phyloP scores from a whole-genome alignment of 306 rosid genomes.

The Cucurbita argyrosperma region DNA sequence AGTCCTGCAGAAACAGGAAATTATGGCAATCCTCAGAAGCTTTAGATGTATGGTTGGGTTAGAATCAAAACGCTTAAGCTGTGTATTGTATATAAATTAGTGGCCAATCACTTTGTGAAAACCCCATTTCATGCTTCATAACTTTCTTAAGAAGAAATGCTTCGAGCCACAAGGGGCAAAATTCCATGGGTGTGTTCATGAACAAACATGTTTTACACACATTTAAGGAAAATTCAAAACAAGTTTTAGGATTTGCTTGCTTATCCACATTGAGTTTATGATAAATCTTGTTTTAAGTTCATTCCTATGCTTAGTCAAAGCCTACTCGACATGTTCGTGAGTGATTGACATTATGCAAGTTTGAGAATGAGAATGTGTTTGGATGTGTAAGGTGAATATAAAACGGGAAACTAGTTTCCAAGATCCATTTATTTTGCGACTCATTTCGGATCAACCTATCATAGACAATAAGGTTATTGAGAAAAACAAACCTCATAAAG shows the following conservation, averaged over 20 bases:
- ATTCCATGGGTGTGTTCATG: background rate
- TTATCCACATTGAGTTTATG: background rate
- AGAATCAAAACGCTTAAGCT: background rate
- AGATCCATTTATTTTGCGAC: background rate
- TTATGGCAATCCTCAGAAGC: background rate
- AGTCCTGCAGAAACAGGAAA: constrained; percentile 40
- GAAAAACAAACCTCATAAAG: constrained; percentile 48
- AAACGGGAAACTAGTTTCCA: too few relatives aligned
- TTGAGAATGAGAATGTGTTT: background rate
- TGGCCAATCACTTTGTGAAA: background rate
- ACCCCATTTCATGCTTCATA: background rate
- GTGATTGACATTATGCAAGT: background rate
- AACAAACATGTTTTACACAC: background rate
- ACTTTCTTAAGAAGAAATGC: background rate
- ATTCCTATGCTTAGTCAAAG: background rate
- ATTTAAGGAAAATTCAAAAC: background rate
- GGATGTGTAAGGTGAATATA: background rate
- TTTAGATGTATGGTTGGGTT: background rate
- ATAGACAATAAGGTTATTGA: background rate
- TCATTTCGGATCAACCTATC: background rate
- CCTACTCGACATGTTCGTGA: background rate
- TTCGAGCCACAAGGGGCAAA: background rate
- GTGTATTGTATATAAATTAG: background rate
- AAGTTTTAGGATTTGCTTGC: background rate
- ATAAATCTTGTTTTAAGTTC: background rate